These are phyloP conservation scores for Scheffersomyces lignosus DNA, from an alignment of 805 yeast species.

Conservation along the genomic window DNA sequence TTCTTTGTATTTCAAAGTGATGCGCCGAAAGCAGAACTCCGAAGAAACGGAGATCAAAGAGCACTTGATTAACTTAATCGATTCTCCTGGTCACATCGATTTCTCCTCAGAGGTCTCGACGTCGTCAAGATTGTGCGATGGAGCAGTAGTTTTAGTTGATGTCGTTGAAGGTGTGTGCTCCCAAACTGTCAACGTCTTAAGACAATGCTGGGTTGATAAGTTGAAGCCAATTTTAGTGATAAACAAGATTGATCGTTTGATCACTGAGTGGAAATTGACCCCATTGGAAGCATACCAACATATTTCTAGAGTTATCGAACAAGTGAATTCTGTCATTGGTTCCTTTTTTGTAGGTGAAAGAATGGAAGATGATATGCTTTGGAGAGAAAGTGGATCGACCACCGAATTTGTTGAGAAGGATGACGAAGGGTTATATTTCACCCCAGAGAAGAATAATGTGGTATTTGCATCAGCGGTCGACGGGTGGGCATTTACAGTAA, in stretches of 20 bases:
- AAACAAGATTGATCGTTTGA: slow-evolving; percentile 86
- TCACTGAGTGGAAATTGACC: slow-evolving; percentile 76
- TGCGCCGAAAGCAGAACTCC: slow-evolving; percentile 36
- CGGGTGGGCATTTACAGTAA: slow-evolving; percentile 96
- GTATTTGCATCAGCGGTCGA: slow-evolving; percentile 89
- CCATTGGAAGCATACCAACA: slow-evolving; percentile 86
- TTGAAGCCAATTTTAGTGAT: slow-evolving; percentile 83
- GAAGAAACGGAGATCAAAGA: slow-evolving; percentile 53
- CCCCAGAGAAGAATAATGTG: slow-evolving; percentile 86
- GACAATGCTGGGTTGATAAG: slow-evolving; percentile 95
- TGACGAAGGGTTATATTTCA: slow-evolving; percentile 81
- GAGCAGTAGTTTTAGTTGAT: slow-evolving; percentile 92
- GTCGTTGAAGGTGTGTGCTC: slow-evolving; percentile 99
- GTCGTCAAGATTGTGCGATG: slow-evolving; percentile 94
- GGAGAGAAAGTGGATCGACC: slow-evolving; percentile 65
- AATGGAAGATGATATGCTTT: slow-evolving; percentile 79
- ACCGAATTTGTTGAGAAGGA: slow-evolving; percentile 67
- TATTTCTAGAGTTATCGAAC: slow-evolving; percentile 76
- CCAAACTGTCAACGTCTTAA: slow-evolving; percentile 89
- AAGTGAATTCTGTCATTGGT: slow-evolving; percentile 92
- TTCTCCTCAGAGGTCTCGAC: slow-evolving; percentile 95
- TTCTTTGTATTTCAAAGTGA: slow-evolving; percentile 81
- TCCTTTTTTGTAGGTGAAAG: slow-evolving; percentile 90
- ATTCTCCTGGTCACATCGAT: slow-evolving; percentile 99
- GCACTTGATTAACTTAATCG: slow-evolving; percentile 86